Evolutionary conservation across 1,139 yeast genomes (phyloP), one percentile per base, ranked within the genome.

Genomic region (Diutina ranongensis): DNA sequence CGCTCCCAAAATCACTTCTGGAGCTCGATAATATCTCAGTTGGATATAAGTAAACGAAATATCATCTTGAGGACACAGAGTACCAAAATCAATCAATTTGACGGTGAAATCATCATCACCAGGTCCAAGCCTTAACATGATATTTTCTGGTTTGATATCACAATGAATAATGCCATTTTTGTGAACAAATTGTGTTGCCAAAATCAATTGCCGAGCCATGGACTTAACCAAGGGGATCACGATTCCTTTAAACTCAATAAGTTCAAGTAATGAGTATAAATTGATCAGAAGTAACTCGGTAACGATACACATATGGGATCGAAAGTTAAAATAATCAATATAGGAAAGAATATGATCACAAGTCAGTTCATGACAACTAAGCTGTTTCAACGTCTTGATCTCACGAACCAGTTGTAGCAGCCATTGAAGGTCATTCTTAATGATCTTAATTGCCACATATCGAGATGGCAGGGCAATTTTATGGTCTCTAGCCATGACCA

Each of bases 1-100:
- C 49, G 87, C 80, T 1, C 95, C 96, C n/a, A 86, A 56, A 36
- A 84, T 67, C 3, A 87, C 88, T 58, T 87, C 96, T 0, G 96
- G 88, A 15, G 86, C 83, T 47, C 86, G 59, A 54, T 80, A 80
- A 53, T 72, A 80, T 41, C 86, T 56, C 1, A 85, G 79, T 55
- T 80, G 86, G 44, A 80, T 72, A 51, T 80, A 80, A 0, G 83
- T 73, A 52, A 68, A 78, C 0, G 74, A 63, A 2, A 71, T 64
- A 45, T 75, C 76, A 46, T 67, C 65, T 3, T 54, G 55, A 16
- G 62, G 61, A 51, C 83, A 74, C 0, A 85, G 76, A 0, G 84
- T 71, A 0, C 86, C 86, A 56, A 79, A 79, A 57, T 80, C 86
- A 45, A 80, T 78, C n/a, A 80, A 65, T 51, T 78, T 79, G 20